phyloP scores from a whole-genome alignment of 148 eudicot species.

The Rhododendron mucronatum region DNA sequence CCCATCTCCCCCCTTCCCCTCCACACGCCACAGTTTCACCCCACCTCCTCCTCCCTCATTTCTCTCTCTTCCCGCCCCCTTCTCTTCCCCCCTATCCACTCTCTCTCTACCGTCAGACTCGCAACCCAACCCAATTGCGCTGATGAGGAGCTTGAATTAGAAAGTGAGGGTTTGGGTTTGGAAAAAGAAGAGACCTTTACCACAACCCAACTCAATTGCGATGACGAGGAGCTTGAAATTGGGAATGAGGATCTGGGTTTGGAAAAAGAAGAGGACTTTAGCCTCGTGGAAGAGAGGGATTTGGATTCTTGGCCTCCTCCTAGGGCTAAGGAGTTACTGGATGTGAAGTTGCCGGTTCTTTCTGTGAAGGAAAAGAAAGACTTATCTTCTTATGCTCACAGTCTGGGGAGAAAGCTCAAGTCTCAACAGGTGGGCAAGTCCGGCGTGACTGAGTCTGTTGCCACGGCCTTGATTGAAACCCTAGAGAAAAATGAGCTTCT shows the following conservation, averaged over 20 bases:
- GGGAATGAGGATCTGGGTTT: background rate
- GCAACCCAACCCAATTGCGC: background rate
- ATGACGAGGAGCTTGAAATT: background rate
- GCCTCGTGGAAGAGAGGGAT: background rate
- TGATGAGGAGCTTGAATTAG: background rate
- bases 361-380: conserved; percentile 86
- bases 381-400: conserved; percentile 65
- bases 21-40: background rate
- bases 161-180: background rate
- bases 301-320: background rate
- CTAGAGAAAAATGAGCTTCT: conserved; percentile 78
- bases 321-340: background rate
- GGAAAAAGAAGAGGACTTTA: conserved; percentile 7
- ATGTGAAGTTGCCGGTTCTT: conserved; percentile 36
- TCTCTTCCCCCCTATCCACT: background rate
- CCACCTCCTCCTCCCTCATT: background rate
- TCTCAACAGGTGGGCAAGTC: conserved; percentile 83
- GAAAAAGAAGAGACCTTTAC: background rate
- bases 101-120: background rate
- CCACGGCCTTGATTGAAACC: conserved; percentile 60
- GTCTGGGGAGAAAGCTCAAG: conserved; percentile 79
- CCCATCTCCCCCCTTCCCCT: background rate
- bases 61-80: conserved; percentile 1
- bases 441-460: conserved; percentile 71
- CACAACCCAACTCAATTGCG: background rate